phyloP scores from a whole-genome alignment of 192 early-diverging fungal genomes.

The Coemansia sp. region DNA sequence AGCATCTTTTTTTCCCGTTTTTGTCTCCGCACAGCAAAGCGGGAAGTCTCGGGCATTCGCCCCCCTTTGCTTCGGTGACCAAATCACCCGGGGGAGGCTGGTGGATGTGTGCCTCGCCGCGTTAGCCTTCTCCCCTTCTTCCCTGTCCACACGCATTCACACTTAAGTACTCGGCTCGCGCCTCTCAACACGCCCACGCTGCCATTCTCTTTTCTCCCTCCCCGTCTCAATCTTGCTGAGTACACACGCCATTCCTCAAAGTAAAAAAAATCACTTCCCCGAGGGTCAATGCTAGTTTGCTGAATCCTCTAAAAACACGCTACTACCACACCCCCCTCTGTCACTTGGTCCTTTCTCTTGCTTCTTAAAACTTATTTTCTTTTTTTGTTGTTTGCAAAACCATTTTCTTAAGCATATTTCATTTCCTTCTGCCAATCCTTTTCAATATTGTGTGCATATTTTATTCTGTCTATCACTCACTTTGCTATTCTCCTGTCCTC shows the following conservation, averaged over 20 bases:
- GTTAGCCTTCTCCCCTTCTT: not conserved
- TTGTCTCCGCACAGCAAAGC: slow-evolving; percentile 9
- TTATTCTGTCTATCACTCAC: not conserved
- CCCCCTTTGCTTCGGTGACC: slow-evolving; percentile 38
- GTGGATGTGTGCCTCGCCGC: not conserved
- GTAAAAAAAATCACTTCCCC: not conserved
- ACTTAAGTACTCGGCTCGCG: slow-evolving; percentile 1
- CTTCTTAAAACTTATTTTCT: slow-evolving; percentile 1
- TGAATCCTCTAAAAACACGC: not conserved
- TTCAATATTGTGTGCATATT: slow-evolving; percentile 19
- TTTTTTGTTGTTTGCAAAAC: slow-evolving; percentile 3
- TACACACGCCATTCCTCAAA: too few species aligned
- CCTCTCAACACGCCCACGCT: slow-evolving; percentile 12
- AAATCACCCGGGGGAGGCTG: slow-evolving; percentile 52
- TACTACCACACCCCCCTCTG: not conserved
- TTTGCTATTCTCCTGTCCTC: not conserved
- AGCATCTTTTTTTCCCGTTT: not conserved
- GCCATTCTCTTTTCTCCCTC: slow-evolving; percentile 1
- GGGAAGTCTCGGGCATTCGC: slow-evolving; percentile 40
- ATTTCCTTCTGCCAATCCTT: slow-evolving; percentile 12
- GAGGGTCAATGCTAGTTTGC: not conserved
- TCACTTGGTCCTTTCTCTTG: not conserved
- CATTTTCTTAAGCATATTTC: not conserved
- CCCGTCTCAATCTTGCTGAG: not conserved
- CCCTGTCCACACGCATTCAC: slow-evolving; percentile 7